These are phyloP conservation scores for Krasilnikovozyma curviuscula DNA, from an alignment of 768 basidiomycete genomes.

Conservation along the genomic window DNA sequence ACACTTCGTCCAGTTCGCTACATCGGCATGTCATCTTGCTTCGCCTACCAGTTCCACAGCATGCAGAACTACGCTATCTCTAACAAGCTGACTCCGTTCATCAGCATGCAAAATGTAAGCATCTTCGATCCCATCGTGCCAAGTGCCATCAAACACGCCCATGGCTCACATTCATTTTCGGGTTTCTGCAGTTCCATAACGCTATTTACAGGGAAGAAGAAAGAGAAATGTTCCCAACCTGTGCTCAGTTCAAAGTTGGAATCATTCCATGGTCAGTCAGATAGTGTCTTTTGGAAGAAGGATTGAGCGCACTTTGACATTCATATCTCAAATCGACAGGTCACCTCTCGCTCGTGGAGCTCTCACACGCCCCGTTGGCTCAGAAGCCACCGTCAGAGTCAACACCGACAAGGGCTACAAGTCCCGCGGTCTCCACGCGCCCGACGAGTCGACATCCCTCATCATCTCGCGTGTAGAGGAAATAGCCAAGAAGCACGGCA, in stretches of 20 bases:
- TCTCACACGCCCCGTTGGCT: conserved; percentile 15
- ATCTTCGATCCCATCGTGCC: not conserved
- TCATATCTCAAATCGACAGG: too few relatives aligned
- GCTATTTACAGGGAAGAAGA: conserved; percentile 44
- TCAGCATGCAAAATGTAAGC: conserved; percentile 47
- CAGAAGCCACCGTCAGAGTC: conserved; percentile 29
- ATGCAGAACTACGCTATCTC: conserved; percentile 36
- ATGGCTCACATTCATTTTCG: not conserved
- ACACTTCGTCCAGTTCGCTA: too few relatives aligned
- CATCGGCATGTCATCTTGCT: conserved; percentile 6
- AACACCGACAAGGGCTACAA: conserved; percentile 21
- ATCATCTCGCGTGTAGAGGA: conserved; percentile 33
- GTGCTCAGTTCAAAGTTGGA: conserved; percentile 33
- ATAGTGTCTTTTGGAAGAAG: not conserved
- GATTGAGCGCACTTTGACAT: not conserved
- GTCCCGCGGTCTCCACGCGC: not conserved
- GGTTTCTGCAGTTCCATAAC: conserved; percentile 27
- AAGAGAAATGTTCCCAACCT: conserved; percentile 25
- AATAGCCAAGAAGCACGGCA: conserved; percentile 35
- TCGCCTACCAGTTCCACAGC: not conserved
- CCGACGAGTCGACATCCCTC: not conserved
- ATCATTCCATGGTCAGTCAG: conserved; percentile 34
- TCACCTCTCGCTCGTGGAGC: conserved; percentile 30
- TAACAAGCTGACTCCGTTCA: conserved; percentile 42
- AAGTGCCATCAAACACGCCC: too few relatives aligned